Evolutionary conservation across 768 basidiomycete genomes (phyloP), one percentile per base, ranked within the genome.

Genomic region (Rhizopogon salebrosus): DNA sequence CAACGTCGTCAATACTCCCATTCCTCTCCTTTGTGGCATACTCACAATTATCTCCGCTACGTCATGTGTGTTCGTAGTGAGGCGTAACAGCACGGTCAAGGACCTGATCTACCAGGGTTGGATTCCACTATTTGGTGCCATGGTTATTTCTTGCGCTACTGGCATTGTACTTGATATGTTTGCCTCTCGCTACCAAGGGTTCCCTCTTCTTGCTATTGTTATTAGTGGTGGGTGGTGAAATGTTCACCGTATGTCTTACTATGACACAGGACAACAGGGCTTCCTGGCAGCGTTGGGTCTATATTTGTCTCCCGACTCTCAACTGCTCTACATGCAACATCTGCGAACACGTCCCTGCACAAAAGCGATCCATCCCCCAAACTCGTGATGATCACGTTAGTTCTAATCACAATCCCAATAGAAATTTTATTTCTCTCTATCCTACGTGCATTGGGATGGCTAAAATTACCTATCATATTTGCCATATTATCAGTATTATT

Each of bases 121-220:
- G 97, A 72, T 78, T 0, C 94, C 97, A 0, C 76, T 98, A 2
- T 85, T 97, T 52, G 82, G 82, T n/a, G 92, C 92, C 6, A 93
- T 95, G 91, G 66, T 82, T 40, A 90, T 95, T 60, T 87, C 84
- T 60, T 88, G 84, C 53, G 91, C 82, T 0, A 89, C 95, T 0
- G 97, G 97, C 0, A 85, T 98, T 56, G 87, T 98, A 0, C 81
- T 99, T 9, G 93, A 98, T 61, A 78, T 80, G 42, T 97, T 95
- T 57, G 94, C 95, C 6, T 85, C 84, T 57, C 76, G 82, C 34
- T 98, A 92, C 59, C 80, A 87, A 52, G 95, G 92, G 2, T 98
- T 90, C 63, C 92, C 89, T 0, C 70, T 98, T 0, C 75, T 99
- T 13, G 87, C 90, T 1, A 81, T 95, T 11, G 90, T 92, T 3